Conservation (phyloP, 768 basidiomycete species). For the Kwoniella dejecticola region DNA sequence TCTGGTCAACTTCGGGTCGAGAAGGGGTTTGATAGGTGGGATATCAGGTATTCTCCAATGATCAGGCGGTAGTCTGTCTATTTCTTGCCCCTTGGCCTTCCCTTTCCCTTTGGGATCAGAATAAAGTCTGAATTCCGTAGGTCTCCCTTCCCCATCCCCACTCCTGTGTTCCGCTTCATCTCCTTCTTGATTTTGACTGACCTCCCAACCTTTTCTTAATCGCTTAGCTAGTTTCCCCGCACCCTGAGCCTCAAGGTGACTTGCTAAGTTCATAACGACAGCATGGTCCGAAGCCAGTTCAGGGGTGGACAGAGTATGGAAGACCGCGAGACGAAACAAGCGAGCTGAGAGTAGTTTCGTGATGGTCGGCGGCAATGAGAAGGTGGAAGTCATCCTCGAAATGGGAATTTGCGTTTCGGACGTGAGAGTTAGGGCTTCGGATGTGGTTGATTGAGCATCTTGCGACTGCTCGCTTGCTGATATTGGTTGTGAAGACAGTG, state of each 20-base stretch:
- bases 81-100: neutral
- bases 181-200: neutral
- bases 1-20: neutral
- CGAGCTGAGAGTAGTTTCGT: conserved; percentile 30
- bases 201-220: conserved; percentile 25
- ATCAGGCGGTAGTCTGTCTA: conserved; percentile 14
- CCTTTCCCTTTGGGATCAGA: neutral
- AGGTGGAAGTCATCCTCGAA: no score
- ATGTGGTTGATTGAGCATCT: neutral
- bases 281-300: conserved; percentile 26
- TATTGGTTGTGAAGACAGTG: neutral
- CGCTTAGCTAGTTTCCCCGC: conserved; percentile 38
- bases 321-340: conserved; percentile 34
- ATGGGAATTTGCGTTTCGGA: no score
- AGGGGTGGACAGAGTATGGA: conserved; percentile 33
- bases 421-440: no score
- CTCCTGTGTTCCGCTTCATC: neutral
- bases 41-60: conserved; percentile 20
- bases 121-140: conserved; percentile 17
- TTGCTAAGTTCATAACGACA: conserved; percentile 24
- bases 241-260: conserved; percentile 23
- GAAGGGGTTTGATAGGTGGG: neutral
- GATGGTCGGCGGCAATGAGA: conserved; percentile 28
- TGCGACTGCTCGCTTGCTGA: no score
- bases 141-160: neutral